Evolutionary conservation across 208 protist genomes (phyloP), one percentile per base, ranked within the genome.

Genomic region (Spironucleus salmonicida): DNA sequence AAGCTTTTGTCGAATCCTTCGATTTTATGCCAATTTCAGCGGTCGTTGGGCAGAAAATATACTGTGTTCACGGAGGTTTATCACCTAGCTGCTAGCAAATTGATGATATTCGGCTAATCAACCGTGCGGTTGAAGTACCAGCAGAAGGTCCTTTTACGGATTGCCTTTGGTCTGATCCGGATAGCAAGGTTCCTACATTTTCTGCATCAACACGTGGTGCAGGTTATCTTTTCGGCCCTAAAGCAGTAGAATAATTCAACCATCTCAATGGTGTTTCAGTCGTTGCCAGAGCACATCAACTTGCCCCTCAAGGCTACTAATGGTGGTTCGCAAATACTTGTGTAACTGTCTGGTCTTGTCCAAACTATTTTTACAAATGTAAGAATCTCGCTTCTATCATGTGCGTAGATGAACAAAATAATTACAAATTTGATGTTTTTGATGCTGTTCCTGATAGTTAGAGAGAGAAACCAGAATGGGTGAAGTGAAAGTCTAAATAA

Each of bases 281-380:
- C 0, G 38, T 81, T 29, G 38, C 74, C 15, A 40, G 79, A 30
- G 79, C 79, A 15, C 79, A 82, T 42, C 78, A 82, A 35, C 64
- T 82, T 35, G 78, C 76, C 15, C 40, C 61, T 23, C 29, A 78
- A n/a, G 79, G 94, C 7, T 97, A 97, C 86, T 94, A 94, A 69
- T 98, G 93, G 92, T 89, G 85, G 40, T 94, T 97, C 78, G 89
- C 94, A 77, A 85, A 94, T 34, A 90, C 93, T 76, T 88, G 98
- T 0, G 93, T 98, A 27, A 99, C 96, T 23, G 91, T 98, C 76
- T 99, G 97, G 85, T 91, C 85, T 42, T 94, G 94, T 0, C 95
- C 95, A 11, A 98, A 99, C 85, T 99, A 98, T 82, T 98, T 94
- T 87, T 98, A 97, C 82, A 88, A 93, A 75, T 98, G 94, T 58